Base-by-base conservation (phyloP, 306 rosid species). In the Carpinus fangiana region DNA sequence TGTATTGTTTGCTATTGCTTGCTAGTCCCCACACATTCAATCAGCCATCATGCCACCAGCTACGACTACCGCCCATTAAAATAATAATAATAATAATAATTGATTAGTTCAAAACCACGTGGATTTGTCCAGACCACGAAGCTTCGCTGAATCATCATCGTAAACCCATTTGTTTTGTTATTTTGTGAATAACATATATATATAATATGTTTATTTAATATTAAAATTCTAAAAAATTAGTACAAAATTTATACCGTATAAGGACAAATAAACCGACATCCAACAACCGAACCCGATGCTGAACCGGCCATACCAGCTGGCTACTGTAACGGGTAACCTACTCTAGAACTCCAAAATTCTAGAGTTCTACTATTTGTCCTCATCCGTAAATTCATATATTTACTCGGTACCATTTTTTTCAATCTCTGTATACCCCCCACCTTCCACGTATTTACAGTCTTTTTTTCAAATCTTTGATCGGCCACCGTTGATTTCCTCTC, bases 381-480 rank as follows among this genome's bases (percentile, higher is more conserved):
- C 69, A 26, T 60, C 51, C 0, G 67, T 62, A 52, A 79, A 2
- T 34, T 53, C 38, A n/a, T 14, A 52, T 54, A 41, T 62, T 8
- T 16, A 26, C 50, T 61, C 13, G 26, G 26, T 23, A 23, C 41
- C 41, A 17, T n/a, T 18, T 26, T 26, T 57, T 38, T 2, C 7
- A 12, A 1, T 60, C 28, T 18, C 50, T 5, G 41, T 0, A 50
- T 8, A 21, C 12, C 13, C 9, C 46, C 26, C n/a, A n/a, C 21
- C 50, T 2, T 14, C 50, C 9, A 59, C 48, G 52, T 87, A 85
- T 82, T 75, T 79, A 87, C 87, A 78, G 2, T 56, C 4, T 2
- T 47, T 2, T 45, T 62, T n/a, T 47, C 18, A 0, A 31, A 0
- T 2, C 9, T 7, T 9, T 18, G 34, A 23, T 2, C n/a, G 4